A percentile compares a stretch with the other conserved stretches of the same genome.
phyloP scores from a whole-genome alignment of 2,329 filamentous ascomycete species.

The Exophiala phaeomuriformis region DNA sequence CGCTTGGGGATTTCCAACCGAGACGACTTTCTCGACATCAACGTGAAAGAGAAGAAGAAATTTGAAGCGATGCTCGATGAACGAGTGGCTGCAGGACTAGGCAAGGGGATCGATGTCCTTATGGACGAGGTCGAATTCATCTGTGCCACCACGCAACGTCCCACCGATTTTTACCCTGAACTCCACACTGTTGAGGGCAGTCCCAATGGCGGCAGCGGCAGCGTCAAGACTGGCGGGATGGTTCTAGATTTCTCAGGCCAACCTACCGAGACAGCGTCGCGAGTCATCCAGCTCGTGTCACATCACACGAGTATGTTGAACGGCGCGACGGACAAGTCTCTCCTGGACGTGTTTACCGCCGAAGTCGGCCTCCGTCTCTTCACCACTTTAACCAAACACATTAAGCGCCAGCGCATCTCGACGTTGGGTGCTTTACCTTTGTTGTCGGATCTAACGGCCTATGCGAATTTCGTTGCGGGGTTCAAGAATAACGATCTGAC shows the following conservation, averaged over 20 bases:
- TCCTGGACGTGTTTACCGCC: slow-evolving; percentile 97
- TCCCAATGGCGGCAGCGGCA: not conserved
- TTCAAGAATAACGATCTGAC: slow-evolving; percentile 77
- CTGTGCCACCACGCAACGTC: slow-evolving; percentile 75
- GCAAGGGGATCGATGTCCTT: slow-evolving; percentile 94
- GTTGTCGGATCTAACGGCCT: slow-evolving; percentile 94
- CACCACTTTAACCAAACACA: slow-evolving; percentile 86
- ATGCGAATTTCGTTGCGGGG: slow-evolving; percentile 74
- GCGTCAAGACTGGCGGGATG: slow-evolving; percentile 4
- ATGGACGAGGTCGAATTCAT: slow-evolving; percentile 98
- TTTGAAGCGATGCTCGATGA: slow-evolving; percentile 99
- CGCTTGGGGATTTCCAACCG: slow-evolving; percentile 75
- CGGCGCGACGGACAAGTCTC: slow-evolving; percentile 93
- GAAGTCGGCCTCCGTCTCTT: slow-evolving; percentile 93
- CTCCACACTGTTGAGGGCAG: slow-evolving; percentile 5
- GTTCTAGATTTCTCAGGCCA: slow-evolving; percentile 38
- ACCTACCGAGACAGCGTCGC: slow-evolving; percentile 68
- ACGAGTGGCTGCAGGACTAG: slow-evolving; percentile 86
- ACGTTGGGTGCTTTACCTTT: slow-evolving; percentile 83
- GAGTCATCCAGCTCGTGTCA: slow-evolving; percentile 76
- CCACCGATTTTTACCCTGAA: slow-evolving; percentile 82
- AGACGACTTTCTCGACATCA: slow-evolving; percentile 89
- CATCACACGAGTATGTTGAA: slow-evolving; percentile 88
- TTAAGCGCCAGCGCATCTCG: slow-evolving; percentile 90
- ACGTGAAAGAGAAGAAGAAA: slow-evolving; percentile 90